Evolutionary conservation across 2,329 filamentous ascomycete genomes (phyloP), one percentile per base, ranked within the genome.

Genomic region (Septoria petroselini): DNA sequence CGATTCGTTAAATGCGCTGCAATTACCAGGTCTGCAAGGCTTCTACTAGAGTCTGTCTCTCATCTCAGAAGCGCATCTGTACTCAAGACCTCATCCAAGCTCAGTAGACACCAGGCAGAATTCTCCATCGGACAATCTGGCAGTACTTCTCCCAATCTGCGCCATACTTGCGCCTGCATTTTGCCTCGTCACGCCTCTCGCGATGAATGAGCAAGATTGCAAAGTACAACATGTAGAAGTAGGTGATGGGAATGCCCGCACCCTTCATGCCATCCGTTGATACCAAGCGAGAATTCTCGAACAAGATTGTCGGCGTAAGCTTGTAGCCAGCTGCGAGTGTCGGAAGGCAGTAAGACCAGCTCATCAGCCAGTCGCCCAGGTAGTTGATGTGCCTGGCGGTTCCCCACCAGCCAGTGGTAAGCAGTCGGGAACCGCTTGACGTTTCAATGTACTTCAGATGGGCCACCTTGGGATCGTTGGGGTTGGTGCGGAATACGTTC

Each of bases 141-240:
- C 86, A 90, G 71, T 96, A 97, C 71, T 82, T 80, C 56, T 90
- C 82, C 91, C 91, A 97, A 66, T 96, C 90, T 60, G 84, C 84
- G 19, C 91, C 91, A 65, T 97, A 97, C 77, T 97, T 97, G 65
- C 80, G 80, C 56, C 80, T 76, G 70, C 91, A 97, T 76, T 95
- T 95, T 68, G 88, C 86, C 60, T 96, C 91, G 60, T 97, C 91
- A 45, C 91, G 80, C 51, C 82, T 75, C 67, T 95, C 90, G 15
- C 91, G 85, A 68, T 96, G 91, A 46, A 96, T 75, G 8, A 97
- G 77, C 55, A 97, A 72, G 9, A 95, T 73, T 3, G 84, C 90
- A 73, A 97, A 96, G 74, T 96, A 97, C 6, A 95, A 63, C 60
- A 96, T 78, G 73, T 94, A 97, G 68, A 96, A 96, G 74, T 96